Percentiles rank a stretch among this genome's conserved stretches.
Evolutionary conservation across 768 basidiomycete species (phyloP).

Genomic region (Lactifluus subvellereus): DNA sequence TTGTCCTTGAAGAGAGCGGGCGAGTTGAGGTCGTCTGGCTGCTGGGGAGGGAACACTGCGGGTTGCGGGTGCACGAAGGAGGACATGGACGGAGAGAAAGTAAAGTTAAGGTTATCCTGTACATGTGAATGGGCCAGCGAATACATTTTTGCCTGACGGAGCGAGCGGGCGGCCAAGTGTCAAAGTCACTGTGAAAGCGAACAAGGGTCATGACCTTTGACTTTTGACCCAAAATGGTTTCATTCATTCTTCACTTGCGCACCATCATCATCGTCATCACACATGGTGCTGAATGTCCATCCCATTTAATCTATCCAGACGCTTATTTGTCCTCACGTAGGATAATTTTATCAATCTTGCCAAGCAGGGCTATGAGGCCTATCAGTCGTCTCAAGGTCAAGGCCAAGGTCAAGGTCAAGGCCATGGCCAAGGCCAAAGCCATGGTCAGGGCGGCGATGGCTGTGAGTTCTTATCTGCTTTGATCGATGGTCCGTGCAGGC

Average conservation of each 20-base stretch:
- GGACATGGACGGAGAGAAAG: slow-evolving; percentile 9
- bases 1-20: slow-evolving; percentile 22
- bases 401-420: not conserved
- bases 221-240: not conserved
- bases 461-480: slow-evolving; percentile 29
- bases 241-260: not conserved
- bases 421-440: not conserved
- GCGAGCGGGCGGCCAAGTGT: too few species aligned
- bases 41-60: slow-evolving; percentile 7
- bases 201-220: not conserved
- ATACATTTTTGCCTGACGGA: not conserved
- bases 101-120: slow-evolving; percentile 13
- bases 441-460: slow-evolving; percentile 33
- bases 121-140: not conserved
- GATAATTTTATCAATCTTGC: slow-evolving; percentile 66
- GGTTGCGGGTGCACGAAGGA: slow-evolving; percentile 11
- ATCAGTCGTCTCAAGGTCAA: slow-evolving; percentile 30
- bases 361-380: slow-evolving; percentile 56
- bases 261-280: not conserved
- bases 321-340: slow-evolving; percentile 31
- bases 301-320: not conserved
- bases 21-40: slow-evolving; percentile 21
- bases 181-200: not conserved
- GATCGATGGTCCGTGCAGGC: not conserved
- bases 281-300: not conserved